Conservation (phyloP, 352 stramenopile genomes). For the Phytophthora crassamura region DNA sequence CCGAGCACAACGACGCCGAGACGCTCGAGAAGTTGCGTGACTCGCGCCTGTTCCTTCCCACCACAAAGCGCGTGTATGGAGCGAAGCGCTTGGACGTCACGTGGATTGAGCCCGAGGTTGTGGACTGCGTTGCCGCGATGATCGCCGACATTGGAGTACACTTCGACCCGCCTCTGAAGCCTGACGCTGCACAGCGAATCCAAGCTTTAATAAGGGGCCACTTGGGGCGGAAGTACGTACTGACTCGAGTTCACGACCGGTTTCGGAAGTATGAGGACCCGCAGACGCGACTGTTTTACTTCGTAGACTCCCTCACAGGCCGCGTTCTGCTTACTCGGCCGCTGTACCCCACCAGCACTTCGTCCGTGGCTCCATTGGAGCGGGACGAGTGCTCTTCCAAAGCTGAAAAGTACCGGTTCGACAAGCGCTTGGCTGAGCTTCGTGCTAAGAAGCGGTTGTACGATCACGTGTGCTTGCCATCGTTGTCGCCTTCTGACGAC, state of each 20-base stretch:
- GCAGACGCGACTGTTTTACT: slow-evolving; percentile 65
- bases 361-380: slow-evolving; percentile 47
- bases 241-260: slow-evolving; percentile 41
- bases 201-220: slow-evolving; percentile 59
- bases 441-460: slow-evolving; percentile 54
- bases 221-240: slow-evolving; percentile 45
- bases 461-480: slow-evolving; percentile 27
- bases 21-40: slow-evolving; percentile 11
- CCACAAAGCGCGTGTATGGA: slow-evolving; percentile 53
- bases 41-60: slow-evolving; percentile 44
- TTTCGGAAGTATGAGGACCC: slow-evolving; percentile 52
- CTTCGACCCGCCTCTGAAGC: slow-evolving; percentile 37
- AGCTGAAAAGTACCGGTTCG: slow-evolving; percentile 50
- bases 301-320: slow-evolving; percentile 47
- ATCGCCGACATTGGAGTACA: slow-evolving; percentile 41
- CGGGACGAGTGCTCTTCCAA: slow-evolving; percentile 53
- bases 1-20: slow-evolving; percentile 27
- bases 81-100: slow-evolving; percentile 59
- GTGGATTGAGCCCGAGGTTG: slow-evolving; percentile 67
- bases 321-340: slow-evolving; percentile 52
- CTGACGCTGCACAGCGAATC: slow-evolving; percentile 64
- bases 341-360: slow-evolving; percentile 44
- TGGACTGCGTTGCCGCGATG: slow-evolving; percentile 56
- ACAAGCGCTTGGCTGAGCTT: slow-evolving; percentile 46
- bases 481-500: neutral